phyloP scores from a whole-genome alignment of 2,329 filamentous ascomycete species.

The Talaromyces funiculosus region DNA sequence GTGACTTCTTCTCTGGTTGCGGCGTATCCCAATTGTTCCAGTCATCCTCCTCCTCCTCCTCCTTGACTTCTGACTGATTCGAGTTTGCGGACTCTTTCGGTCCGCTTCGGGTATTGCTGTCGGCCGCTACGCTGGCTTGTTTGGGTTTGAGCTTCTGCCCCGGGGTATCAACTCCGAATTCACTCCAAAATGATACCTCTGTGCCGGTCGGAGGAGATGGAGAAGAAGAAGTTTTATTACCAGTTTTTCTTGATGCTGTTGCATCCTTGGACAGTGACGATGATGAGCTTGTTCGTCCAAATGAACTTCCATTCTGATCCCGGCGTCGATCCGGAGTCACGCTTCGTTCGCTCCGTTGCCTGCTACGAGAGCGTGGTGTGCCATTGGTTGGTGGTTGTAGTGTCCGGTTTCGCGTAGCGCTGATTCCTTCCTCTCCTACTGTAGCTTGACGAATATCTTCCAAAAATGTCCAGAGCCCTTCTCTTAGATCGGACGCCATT shows the following conservation, averaged over 20 bases:
- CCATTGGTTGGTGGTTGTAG: constrained; percentile 25
- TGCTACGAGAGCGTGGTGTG: constrained; percentile 17
- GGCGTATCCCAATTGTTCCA: constrained; percentile 56
- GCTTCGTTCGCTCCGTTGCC: constrained; percentile 27
- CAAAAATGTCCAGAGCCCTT: constrained; percentile 88
- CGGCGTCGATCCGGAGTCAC: constrained; percentile 27
- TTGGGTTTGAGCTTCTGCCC: constrained; percentile 34
- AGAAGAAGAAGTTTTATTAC: constrained; percentile 34
- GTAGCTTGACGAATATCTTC: constrained; percentile 94
- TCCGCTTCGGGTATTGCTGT: constrained; percentile 27
- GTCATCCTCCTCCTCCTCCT: constrained; percentile 39
- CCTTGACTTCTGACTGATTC: constrained; percentile 41
- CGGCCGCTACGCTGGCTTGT: constrained; percentile 11
- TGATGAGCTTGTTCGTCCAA: constrained; percentile 27
- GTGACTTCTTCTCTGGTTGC: constrained; percentile 28
- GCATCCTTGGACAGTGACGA: constrained; percentile 25
- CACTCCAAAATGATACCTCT: constrained; percentile 46
- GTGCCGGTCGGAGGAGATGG: constrained; percentile 29
- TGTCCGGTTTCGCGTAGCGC: constrained; percentile 44
- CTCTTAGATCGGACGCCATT: constrained; percentile 81
- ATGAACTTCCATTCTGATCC: constrained; percentile 24
- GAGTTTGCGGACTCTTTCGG: constrained; percentile 32
- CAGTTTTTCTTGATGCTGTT: constrained; percentile 27
- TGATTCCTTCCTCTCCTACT: constrained; percentile 84
- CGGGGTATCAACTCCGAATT: constrained; percentile 47